Evolutionary conservation across 768 basidiomycete species (phyloP), one percentile per base, ranked within the genome.

Genomic region (Suillus tomentosus): DNA sequence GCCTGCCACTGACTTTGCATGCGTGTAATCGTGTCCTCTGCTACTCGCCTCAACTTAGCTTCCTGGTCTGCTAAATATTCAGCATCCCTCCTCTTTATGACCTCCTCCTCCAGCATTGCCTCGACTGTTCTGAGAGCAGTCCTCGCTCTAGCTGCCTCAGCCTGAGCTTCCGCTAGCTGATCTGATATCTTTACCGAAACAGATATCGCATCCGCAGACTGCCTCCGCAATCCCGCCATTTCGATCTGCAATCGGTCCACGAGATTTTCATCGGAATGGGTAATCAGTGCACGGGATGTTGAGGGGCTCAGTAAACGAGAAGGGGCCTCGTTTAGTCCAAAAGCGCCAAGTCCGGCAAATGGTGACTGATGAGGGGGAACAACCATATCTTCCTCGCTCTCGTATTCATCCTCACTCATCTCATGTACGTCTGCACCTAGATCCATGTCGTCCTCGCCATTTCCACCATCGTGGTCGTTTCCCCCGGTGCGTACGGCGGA

Each of bases 241-340:
- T 93, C 90, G 69, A 83, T 81, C 70, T 86, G 83, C 77, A 91
- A 81, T 51, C 82, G 84, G 62, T 90, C 87, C 61, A 91, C 75
- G 5, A 82, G 73, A 57, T 79, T 78, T 14, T 79, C 76, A 62
- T 84, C 79, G 19, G 76, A 66, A 36, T 68, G 53, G 69, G 64
- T 77, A 75, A 65, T 71, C 57, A 60, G 39, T 34, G 64, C 62
- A 60, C 68, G 67, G 24, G 67, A 62, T 51, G 73, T 78, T 55
- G 82, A 64, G 27, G 78, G 73, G 13, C 77, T 76, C 51, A 81
- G 80, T 15, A 84, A 77, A 54, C 82, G 81, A 36, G 85, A 79
- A 48, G 75, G 71, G 54, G 68, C 68, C 63, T 74, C 70, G 22
- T 71, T 67, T 27, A 77, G 73, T 31, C 75, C 75, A 54, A 77